Evolutionary conservation across 345 rosid species (phyloP), one percentile per base, ranked within the genome.

Genomic region (Carallia brachiata): DNA sequence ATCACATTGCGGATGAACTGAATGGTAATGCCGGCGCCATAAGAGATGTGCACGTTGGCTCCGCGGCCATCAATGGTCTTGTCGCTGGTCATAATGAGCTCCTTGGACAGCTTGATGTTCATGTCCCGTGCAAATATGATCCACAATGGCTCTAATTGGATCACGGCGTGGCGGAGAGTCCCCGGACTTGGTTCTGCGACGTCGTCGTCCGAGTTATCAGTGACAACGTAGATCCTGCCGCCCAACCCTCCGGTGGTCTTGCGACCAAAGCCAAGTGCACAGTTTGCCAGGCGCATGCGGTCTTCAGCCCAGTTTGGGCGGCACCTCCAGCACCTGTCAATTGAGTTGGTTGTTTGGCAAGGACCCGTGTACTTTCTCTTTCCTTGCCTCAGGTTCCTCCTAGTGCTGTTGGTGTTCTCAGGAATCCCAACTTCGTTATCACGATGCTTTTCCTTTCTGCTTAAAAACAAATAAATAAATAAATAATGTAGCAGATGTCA

Each of bases 281-380:
- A 78, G 7, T 31, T 48, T 30, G 77, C 81, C 4, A 73, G 77
- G 68, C 63, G 73, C 65, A 65, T 54, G 60, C 87, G 76, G 75
- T 79, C 5, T 7, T 17, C 37, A 1, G 73, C 83, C 87, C 87
- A 84, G 72, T 77, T 36, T 6, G 6, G 32, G 36, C 34, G 66
- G 66, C 87, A 84, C 55, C 87, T 66, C 85, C 87, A 81, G 80
- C 87, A 84, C 17, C 68, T 37, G 69, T 84, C 85, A 34, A 84
- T 84, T 7, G 87, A 85, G 74, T 84, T 84, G 13, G 80, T 72
- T 47, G 75, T 77, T 36, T 18, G 8, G 73, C 85, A 84, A 10
- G 58, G 31, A 6, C 83, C 84, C 0, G 1, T 6, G 37, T 63
- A 9, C 1, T 8, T 27, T 6, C 1, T 3, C 60, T 55, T 55